Evolutionary conservation across 257 asterid genomes (phyloP).

Genomic region (Gentiana macrophylla): DNA sequence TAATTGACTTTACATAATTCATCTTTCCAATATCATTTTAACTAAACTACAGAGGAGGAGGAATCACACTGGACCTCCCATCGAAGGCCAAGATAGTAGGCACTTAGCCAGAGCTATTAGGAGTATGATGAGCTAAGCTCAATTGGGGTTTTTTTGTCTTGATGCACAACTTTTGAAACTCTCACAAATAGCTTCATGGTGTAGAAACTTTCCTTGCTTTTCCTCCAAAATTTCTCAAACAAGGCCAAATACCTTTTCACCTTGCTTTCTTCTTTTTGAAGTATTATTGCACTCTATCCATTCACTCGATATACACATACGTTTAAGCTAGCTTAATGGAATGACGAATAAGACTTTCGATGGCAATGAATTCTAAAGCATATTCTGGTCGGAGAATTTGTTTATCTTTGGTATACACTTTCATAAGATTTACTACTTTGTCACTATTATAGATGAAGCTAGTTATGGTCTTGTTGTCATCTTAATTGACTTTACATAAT

Average conservation of each 20-base stretch:
- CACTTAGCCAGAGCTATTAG: too few relatives aligned
- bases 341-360: not conserved
- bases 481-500: not conserved
- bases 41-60: not conserved
- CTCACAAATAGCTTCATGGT: not conserved
- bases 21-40: too few relatives aligned
- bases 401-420: not conserved
- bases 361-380: not conserved
- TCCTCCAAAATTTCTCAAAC: not conserved
- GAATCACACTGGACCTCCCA: too few relatives aligned
- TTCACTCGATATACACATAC: not conserved
- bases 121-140: too few relatives aligned
- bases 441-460: conserved; percentile 1
- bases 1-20: too few relatives aligned
- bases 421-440: conserved; percentile 1
- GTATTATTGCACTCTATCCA: not conserved
- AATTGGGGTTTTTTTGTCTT: not conserved
- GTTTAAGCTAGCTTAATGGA: not conserved
- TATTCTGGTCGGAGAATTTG: not conserved
- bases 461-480: not conserved
- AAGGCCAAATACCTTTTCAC: not conserved
- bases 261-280: not conserved
- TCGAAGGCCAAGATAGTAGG: too few relatives aligned
- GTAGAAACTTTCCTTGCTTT: not conserved
- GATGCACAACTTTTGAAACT: not conserved